phyloP scores from a whole-genome alignment of 345 rosid genomes.

The Eucalyptus leucophloia region DNA sequence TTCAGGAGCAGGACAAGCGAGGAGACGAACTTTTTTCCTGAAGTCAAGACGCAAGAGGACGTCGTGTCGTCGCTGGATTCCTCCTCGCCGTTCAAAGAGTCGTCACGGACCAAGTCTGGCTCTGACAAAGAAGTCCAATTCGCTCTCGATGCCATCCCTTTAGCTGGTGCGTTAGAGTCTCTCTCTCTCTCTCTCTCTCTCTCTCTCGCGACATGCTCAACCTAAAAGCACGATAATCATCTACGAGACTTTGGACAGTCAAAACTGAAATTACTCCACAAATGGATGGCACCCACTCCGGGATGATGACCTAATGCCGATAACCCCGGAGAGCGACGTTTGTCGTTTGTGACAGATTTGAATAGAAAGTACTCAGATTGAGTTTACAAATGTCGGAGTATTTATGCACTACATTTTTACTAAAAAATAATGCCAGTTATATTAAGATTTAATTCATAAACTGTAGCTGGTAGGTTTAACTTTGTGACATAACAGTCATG shows the following conservation, averaged over 20 bases:
- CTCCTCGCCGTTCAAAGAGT: slow-evolving; percentile 27
- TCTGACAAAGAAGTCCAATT: background rate
- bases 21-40: slow-evolving; percentile 22
- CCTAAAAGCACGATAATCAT: background rate
- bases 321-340: background rate
- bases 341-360: background rate
- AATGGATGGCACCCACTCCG: background rate
- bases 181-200: background rate
- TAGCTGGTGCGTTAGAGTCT: slow-evolving; percentile 4
- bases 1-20: slow-evolving; percentile 8
- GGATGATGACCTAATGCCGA: background rate
- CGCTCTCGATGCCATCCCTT: background rate
- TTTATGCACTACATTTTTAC: background rate
- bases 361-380: background rate
- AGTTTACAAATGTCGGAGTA: background rate
- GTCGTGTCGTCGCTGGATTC: slow-evolving; percentile 5
- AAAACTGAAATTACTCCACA: background rate
- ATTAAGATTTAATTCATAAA: background rate
- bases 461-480: background rate
- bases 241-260: background rate
- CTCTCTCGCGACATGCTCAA: background rate
- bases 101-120: slow-evolving; percentile 2
- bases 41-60: slow-evolving; percentile 34
- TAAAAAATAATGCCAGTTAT: background rate
- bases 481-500: background rate